Percentiles rank a stretch among this genome's conserved stretches.
Evolutionary conservation across 2,329 filamentous ascomycete species (phyloP).

Genomic region (Fusarium sp.): DNA sequence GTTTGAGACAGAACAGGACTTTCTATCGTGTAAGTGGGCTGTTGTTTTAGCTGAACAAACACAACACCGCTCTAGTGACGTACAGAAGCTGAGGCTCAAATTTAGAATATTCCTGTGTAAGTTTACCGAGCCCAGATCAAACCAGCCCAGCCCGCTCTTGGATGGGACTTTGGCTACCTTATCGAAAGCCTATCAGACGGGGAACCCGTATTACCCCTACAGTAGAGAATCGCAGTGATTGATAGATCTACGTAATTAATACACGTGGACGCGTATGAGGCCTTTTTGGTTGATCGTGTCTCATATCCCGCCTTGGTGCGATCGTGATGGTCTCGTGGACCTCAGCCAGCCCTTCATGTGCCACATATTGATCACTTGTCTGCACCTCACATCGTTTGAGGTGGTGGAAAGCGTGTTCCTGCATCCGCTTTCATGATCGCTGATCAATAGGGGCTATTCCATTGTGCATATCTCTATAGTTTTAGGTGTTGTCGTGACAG

Average conservation of each 20-base stretch:
- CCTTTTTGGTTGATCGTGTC: conserved; percentile 22
- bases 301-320: conserved; percentile 23
- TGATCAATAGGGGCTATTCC: not conserved
- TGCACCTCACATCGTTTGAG: not conserved
- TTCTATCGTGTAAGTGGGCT: not conserved
- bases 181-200: not conserved
- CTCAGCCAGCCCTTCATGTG: conserved; percentile 30
- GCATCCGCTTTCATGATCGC: not conserved
- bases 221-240: not conserved
- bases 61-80: conserved; percentile 10
- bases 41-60: not conserved
- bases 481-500: not conserved
- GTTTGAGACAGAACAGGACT: not conserved
- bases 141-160: not conserved
- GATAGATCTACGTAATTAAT: not conserved
- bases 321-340: conserved; percentile 35
- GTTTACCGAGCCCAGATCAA: not conserved
- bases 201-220: not conserved
- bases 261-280: conserved; percentile 30
- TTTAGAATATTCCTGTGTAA: not conserved
- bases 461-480: conserved; percentile 5
- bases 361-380: conserved; percentile 33
- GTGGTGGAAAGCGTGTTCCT: not conserved
- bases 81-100: conserved; percentile 1
- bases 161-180: not conserved